These are phyloP conservation scores for Dryadomyces sulphureus DNA, from an alignment of 2,329 filamentous ascomycete genomes.

Conservation along the genomic window DNA sequence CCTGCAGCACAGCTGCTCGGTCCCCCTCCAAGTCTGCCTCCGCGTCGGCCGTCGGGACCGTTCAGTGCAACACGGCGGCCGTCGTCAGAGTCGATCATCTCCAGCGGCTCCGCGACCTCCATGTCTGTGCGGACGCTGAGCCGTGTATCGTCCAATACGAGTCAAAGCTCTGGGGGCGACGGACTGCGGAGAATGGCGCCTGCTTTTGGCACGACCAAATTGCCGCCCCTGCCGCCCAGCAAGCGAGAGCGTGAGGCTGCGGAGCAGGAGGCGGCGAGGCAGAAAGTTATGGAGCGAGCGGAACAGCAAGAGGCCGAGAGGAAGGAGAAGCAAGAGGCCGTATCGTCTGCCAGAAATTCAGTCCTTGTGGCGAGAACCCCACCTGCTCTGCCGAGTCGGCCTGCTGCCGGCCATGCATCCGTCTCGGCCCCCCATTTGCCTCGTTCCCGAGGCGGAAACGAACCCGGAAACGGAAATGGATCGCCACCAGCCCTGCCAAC, in stretches of 20 bases:
- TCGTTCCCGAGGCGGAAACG: background rate
- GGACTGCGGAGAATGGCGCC: slow-evolving; percentile 37
- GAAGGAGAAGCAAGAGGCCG: too few relatives aligned
- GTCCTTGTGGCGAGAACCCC: background rate
- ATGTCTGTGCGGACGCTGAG: slow-evolving; percentile 35
- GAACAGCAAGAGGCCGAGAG: background rate
- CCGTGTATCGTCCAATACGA: slow-evolving; percentile 32
- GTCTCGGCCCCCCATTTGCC: too few relatives aligned
- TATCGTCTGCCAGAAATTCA: too few relatives aligned
- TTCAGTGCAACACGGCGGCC: slow-evolving; percentile 26
- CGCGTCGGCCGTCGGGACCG: slow-evolving; percentile 32
- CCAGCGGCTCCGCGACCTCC: slow-evolving; percentile 32
- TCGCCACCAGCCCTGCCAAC: slow-evolving; percentile 31
- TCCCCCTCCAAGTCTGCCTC: slow-evolving; percentile 32
- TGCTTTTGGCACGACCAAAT: slow-evolving; percentile 36
- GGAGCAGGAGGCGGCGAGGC: slow-evolving; percentile 16
- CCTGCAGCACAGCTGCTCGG: slow-evolving; percentile 3
- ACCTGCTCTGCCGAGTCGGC: slow-evolving; percentile 5
- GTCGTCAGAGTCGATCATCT: slow-evolving; percentile 44
- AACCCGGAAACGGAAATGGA: slow-evolving; percentile 34
- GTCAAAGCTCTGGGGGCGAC: slow-evolving; percentile 28
- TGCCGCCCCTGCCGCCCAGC: slow-evolving; percentile 42
- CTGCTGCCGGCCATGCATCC: too few relatives aligned
- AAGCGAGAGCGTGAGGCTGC: slow-evolving; percentile 37
- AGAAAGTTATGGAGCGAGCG: slow-evolving; percentile 14